Conservation (phyloP, 1,139 yeast species). For the Taiozyma sp. region DNA sequence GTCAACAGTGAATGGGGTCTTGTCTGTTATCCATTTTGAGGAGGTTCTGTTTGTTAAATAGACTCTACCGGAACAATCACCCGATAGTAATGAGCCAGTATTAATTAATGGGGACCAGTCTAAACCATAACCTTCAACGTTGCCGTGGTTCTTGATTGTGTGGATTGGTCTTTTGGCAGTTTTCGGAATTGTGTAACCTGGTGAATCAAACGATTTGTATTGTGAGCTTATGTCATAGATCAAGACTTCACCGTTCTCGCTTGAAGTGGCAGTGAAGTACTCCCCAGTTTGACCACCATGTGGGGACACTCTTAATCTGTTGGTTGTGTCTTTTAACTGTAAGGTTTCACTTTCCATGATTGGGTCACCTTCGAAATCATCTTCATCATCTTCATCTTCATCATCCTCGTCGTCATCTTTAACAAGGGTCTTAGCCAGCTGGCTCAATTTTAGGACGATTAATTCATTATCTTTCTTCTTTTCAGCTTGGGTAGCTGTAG, state of each 20-base stretch:
- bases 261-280: constrained; percentile 81
- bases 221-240: constrained; percentile 81
- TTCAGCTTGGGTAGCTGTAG: constrained; percentile 94
- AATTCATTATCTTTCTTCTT: constrained; percentile 84
- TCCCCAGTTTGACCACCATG: constrained; percentile 73
- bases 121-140: constrained; percentile 93
- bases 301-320: constrained; percentile 83
- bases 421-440: constrained; percentile 77
- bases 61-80: constrained; percentile 83
- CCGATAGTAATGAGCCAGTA: constrained; percentile 80
- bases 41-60: constrained; percentile 74
- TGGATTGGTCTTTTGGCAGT: constrained; percentile 73
- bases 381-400: constrained; percentile 66
- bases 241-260: constrained; percentile 85
- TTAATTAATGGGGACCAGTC: constrained; percentile 91
- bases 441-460: constrained; percentile 75
- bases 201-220: constrained; percentile 76
- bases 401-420: constrained; percentile 71
- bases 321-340: constrained; percentile 78
- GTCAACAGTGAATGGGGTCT: constrained; percentile 68
- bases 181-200: constrained; percentile 81
- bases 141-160: constrained; percentile 86
- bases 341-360: constrained; percentile 77
- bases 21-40: constrained; percentile 82
- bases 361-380: constrained; percentile 70